Evolutionary conservation across 208 protist genomes (phyloP).

Genomic region (Leishmania amazonensis): DNA sequence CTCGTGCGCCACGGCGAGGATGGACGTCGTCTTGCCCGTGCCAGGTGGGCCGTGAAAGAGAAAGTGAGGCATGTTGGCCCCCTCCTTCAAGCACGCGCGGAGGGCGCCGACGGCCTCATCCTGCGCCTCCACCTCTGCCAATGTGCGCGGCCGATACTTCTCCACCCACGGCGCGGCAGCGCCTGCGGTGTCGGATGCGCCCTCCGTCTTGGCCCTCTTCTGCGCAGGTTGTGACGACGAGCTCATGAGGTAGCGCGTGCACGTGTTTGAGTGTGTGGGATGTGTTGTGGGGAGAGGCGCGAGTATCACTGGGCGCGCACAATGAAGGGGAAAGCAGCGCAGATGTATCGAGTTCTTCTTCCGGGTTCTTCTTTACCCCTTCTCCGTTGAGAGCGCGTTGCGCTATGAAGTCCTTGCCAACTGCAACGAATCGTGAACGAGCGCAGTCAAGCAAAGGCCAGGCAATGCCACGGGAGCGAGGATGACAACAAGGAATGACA

Average conservation of each 20-base stretch:
- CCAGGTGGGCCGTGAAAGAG: constrained; percentile 99
- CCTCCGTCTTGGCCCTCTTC: constrained; percentile 38
- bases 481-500: neutral
- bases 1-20: constrained; percentile 97
- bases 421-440: neutral
- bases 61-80: constrained; percentile 98
- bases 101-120: constrained; percentile 95
- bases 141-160: constrained; percentile 93
- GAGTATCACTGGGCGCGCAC: neutral
- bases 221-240: constrained; percentile 13
- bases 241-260: constrained; percentile 10
- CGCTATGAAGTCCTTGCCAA: neutral
- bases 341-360: neutral
- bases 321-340: neutral
- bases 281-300: neutral
- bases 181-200: constrained; percentile 2
- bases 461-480: neutral
- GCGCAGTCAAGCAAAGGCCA: neutral
- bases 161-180: constrained; percentile 86
- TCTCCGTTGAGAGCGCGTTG: neutral
- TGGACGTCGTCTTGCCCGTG: constrained; percentile 98
- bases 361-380: neutral
- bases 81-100: constrained; percentile 82
- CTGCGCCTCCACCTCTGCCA: constrained; percentile 96
- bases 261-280: neutral